Evolutionary conservation across 352 stramenopile genomes (phyloP).

Genomic region (Globisporangium cederbergense): DNA sequence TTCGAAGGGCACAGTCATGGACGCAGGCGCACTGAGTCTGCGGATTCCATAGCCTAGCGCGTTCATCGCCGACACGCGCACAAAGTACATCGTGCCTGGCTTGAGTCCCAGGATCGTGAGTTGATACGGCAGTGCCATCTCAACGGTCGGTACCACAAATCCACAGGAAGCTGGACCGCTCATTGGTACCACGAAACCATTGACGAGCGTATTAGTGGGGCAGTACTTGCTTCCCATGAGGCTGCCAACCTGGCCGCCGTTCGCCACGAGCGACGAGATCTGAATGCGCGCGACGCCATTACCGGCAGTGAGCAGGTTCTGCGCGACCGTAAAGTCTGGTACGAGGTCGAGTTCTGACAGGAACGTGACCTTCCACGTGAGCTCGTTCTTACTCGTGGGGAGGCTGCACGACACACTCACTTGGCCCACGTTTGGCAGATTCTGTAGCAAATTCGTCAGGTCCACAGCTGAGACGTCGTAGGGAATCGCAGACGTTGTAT

Average conservation of each 20-base stretch:
- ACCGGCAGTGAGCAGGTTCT: constrained; percentile 44
- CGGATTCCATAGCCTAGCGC: constrained; percentile 59
- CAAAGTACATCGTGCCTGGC: constrained; percentile 60
- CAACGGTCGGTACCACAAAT: constrained; percentile 21
- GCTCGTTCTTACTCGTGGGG: constrained; percentile 52
- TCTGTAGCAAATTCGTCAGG: constrained; percentile 86
- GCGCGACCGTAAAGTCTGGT: constrained; percentile 37
- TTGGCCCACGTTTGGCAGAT: constrained; percentile 92
- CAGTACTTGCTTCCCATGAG: constrained; percentile 50
- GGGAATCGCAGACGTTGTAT: constrained; percentile 71
- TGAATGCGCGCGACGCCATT: constrained; percentile 35
- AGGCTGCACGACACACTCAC: constrained; percentile 63
- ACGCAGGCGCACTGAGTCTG: constrained; percentile 51
- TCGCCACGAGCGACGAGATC: constrained; percentile 23
- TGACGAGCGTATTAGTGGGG: constrained; percentile 24
- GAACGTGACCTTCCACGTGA: constrained; percentile 81
- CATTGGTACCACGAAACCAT: constrained; percentile 3
- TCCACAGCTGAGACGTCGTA: constrained; percentile 48
- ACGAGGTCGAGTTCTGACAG: constrained; percentile 56
- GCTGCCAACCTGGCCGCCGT: constrained; percentile 32
- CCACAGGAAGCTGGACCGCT: constrained; percentile 40
- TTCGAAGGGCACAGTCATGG: constrained; percentile 63
- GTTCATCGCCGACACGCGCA: constrained; percentile 67
- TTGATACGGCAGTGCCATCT: constrained; percentile 32
- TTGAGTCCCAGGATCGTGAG: constrained; percentile 58